Base-by-base conservation (phyloP, 495 filamentous ascomycete species). In the Durotheca rogersii region DNA sequence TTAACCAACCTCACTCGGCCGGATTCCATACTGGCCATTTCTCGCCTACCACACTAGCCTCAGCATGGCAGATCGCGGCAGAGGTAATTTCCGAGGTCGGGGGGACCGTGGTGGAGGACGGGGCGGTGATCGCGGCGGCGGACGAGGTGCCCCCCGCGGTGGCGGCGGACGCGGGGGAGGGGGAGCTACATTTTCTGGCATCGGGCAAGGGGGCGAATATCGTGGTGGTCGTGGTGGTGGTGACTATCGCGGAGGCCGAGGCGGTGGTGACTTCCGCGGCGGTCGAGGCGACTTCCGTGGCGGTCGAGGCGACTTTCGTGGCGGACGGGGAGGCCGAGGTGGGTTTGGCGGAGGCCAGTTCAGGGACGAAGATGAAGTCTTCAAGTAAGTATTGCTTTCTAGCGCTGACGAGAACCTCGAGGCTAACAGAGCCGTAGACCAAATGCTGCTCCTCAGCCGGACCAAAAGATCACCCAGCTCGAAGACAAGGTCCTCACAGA, bases 401-500 rank as follows among this genome's bases (percentile, higher is more conserved):
- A 12, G 7, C 18, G 6, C 7, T 15, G 31, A 41, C 37, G 7
- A 36, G 34, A 15, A 14, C 11, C 12, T 17, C 19, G 17, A 41
- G 3, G 44, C 58, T 49, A 19, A 60, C 29, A 21, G 4, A n/a
- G n/a, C n/a, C n/a, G 2, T 35, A 57, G 44, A 9, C 10, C 14
- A 12, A 49, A 41, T 38, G 18, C 19, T 38, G 29, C 23, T 6
- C 62, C 63, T 7, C 29, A 21, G 1, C 67, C 72, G 1, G 68
- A 74, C 10, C 15, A 44, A 0, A 6, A 35, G 0, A 51, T 76
- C n/a, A 67, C 60, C 0, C 31, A 52, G 10, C 56, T 75, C 1
- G 72, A 75, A 35, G 46, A 73, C 37, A 42, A 44, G 12, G 59
- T 67, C 41, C 46, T 74, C 32, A 35, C 51, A 12, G 39, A 57